Conservation (phyloP, 2,329 filamentous ascomycete species). For the Mollisiaceae sp. region DNA sequence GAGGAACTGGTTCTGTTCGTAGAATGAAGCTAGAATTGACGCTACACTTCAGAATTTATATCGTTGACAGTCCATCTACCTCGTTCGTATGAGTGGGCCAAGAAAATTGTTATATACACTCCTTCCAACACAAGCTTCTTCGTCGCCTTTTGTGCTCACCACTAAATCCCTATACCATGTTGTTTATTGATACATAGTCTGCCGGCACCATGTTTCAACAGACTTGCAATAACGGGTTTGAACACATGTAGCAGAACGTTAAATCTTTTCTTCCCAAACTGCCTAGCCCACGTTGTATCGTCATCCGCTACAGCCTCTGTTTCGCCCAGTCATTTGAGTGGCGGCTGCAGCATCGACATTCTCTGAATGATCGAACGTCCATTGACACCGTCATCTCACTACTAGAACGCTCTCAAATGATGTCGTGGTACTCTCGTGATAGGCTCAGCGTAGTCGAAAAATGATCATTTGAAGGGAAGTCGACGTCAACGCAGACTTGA, state of each 20-base stretch:
- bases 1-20: too few species aligned
- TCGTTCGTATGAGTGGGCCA: neutral
- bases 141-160: too few species aligned
- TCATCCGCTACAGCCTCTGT: neutral
- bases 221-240: constrained; percentile 1
- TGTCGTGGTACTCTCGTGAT: constrained; percentile 11
- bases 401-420: constrained; percentile 16
- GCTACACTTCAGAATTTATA: too few species aligned
- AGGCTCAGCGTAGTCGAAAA: constrained; percentile 7
- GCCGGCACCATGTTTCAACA: neutral
- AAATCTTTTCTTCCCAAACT: neutral
- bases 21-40: too few species aligned
- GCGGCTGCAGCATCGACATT: too few species aligned
- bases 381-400: constrained; percentile 14
- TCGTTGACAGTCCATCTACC: neutral
- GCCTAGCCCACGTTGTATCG: neutral
- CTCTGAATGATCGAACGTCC: neutral
- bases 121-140: neutral
- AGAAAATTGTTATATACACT: neutral
- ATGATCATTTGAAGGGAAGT: constrained; percentile 10
- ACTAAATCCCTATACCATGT: too few species aligned
- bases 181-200: too few species aligned
- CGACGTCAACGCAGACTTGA: constrained; percentile 21
- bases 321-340: neutral
- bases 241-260: neutral